Evolutionary conservation across 495 filamentous ascomycete genomes (phyloP), one percentile per base, ranked within the genome.

Genomic region (Viridothelium virens): DNA sequence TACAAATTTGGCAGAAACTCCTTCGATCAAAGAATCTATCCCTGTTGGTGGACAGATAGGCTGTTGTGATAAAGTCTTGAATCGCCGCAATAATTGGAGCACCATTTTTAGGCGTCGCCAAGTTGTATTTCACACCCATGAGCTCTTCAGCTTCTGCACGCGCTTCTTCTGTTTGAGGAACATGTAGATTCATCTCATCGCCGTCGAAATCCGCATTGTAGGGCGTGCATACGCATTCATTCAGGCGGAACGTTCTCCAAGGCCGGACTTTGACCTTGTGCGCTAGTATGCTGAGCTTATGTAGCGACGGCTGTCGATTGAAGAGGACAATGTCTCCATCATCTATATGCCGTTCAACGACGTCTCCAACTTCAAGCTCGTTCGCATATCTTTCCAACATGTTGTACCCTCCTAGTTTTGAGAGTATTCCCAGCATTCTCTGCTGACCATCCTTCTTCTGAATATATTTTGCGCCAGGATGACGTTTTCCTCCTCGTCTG

Each of bases 131-230:
- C 2, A 98, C 94, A 61, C 95, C 95, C 95, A 98, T 98, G 50
- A 98, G 77, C 73, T 92, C 90, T 76, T 96, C 94, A 0, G 94
- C 94, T 74, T 98, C 94, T 7, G 92, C 88, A 62, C 95, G 85
- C 12, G 94, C 94, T 78, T 98, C 94, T 78, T 97, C 94, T 2
- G 95, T 98, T 74, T 98, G 94, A 16, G 94, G 94, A 4, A 98
- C 92, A 77, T 98, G 94, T 68, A 98, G 76, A 72, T 98, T 98
- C 94, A 98, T 98, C 76, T 98, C 94, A 69, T 98, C 94, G 70
- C 94, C 94, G 71, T 98, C 94, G 73, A 98, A 98, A 86, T 98
- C 94, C 56, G 94, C 94, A 77, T 98, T 98, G 83, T 98, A 98
- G 9, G 94, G 94, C 53, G 91, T 93, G 74, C 94, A 98, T 6